A percentile compares a stretch with the other conserved stretches of the same genome.
phyloP scores from a whole-genome alignment of 169 alveolate genomes.

The Blepharisma undulans region DNA sequence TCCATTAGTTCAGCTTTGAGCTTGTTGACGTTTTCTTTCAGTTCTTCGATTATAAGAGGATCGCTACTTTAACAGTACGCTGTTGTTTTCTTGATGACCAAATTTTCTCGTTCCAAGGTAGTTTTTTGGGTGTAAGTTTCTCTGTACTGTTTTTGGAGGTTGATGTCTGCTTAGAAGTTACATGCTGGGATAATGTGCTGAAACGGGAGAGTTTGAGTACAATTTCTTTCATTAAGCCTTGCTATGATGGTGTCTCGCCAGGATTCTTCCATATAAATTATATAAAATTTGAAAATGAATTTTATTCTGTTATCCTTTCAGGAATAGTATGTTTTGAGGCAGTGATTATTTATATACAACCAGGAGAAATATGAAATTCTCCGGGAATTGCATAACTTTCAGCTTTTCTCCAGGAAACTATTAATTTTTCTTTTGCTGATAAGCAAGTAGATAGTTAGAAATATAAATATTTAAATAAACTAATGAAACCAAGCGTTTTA shows the following conservation, averaged over 20 bases:
- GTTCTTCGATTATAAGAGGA: constrained; percentile 1
- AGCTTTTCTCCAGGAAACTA: too few relatives aligned
- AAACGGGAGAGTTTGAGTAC: neutral
- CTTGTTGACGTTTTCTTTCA: neutral
- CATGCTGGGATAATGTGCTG: neutral
- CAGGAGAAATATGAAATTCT: neutral
- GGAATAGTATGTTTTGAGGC: neutral
- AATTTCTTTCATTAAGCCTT: neutral
- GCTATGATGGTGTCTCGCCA: neutral
- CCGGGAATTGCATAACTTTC: neutral
- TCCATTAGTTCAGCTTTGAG: neutral
- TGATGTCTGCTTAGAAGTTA: neutral
- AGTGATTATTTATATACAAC: too few relatives aligned
- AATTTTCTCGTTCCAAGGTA: neutral
- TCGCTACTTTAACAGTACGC: constrained; percentile 10
- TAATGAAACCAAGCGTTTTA: neutral
- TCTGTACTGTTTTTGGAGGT: neutral
- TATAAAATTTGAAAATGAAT: neutral
- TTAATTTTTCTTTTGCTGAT: too few relatives aligned
- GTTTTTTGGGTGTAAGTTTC: neutral
- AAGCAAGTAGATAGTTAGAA: neutral
- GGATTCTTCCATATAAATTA: neutral
- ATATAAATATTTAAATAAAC: too few relatives aligned
- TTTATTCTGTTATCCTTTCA: neutral
- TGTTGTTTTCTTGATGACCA: neutral